phyloP scores from a whole-genome alignment of 352 stramenopile genomes.

The Phytopythium oedochilum region DNA sequence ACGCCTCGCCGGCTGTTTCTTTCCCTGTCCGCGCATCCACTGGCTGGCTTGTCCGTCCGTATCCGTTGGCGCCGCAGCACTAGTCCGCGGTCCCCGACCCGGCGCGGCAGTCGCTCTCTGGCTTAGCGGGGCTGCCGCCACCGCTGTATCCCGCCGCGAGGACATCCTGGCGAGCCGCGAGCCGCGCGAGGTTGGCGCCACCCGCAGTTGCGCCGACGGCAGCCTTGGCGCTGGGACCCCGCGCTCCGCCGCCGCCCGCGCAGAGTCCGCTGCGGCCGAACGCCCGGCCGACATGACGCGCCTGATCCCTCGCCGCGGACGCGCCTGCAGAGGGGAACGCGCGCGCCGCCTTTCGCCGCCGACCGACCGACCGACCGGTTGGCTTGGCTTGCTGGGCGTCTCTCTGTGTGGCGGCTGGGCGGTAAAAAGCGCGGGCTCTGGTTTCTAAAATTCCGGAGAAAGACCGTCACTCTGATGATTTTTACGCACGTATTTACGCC shows the following conservation, averaged over 20 bases:
- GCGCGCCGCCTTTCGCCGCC: neutral
- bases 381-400: neutral
- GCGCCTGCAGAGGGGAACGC: neutral
- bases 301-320: neutral
- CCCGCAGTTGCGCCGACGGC: slow-evolving; percentile 1
- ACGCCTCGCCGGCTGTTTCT: slow-evolving; percentile 11
- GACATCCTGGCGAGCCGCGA: neutral
- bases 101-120: neutral
- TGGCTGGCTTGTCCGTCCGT: neutral
- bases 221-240: neutral
- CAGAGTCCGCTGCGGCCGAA: neutral
- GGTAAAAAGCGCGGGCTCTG: neutral
- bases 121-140: neutral
- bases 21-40: slow-evolving; percentile 1
- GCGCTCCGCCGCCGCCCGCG: neutral
- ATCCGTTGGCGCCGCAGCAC: neutral
- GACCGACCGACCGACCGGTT: neutral
- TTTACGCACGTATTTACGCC: neutral
- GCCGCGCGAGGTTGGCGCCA: neutral
- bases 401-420: neutral
- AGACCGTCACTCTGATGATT: neutral
- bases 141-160: neutral
- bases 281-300: neutral
- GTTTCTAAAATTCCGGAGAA: neutral
- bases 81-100: neutral